phyloP scores from a whole-genome alignment of 495 filamentous ascomycete species.

The Tuber magnatum region DNA sequence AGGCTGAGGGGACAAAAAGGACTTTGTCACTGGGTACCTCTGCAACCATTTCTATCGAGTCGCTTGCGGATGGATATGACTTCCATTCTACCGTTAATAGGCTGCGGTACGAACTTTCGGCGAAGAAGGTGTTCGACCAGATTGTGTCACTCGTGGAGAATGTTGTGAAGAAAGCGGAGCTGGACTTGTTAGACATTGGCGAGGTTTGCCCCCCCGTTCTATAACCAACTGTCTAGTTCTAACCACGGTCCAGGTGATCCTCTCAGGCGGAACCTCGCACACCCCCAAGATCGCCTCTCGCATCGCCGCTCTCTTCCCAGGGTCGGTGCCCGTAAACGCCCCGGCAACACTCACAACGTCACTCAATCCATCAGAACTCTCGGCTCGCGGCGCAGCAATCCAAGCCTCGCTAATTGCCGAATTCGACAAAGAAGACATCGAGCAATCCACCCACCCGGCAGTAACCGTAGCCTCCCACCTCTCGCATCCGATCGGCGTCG shows the following conservation, averaged over 20 bases:
- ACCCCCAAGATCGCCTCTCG: conserved; percentile 83
- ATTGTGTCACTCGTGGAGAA: conserved; percentile 78
- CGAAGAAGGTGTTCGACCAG: conserved; percentile 71
- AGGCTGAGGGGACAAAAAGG: conserved; percentile 83
- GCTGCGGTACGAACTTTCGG: conserved; percentile 84
- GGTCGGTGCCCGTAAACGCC: conserved; percentile 68
- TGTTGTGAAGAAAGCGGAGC: conserved; percentile 80
- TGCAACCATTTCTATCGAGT: conserved; percentile 84
- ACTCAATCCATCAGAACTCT: conserved; percentile 87
- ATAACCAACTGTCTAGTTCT: neutral
- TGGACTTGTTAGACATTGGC: conserved; percentile 88
- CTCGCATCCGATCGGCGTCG: conserved; percentile 76
- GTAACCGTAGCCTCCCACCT: conserved; percentile 91
- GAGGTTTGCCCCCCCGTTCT: conserved; percentile 48
- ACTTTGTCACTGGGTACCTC: conserved; percentile 79
- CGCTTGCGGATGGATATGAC: conserved; percentile 77
- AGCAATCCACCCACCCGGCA: conserved; percentile 89
- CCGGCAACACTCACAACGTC: conserved; percentile 68
- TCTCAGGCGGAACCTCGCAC: conserved; percentile 86
- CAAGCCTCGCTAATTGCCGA: conserved; percentile 88
- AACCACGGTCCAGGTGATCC: conserved; percentile 56
- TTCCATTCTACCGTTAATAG: conserved; percentile 87
- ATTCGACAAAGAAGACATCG: conserved; percentile 87
- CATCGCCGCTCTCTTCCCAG: conserved; percentile 69
- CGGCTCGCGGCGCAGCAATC: conserved; percentile 84